Conservation (phyloP, 164 flowering plant species). For the Macadamia integrifolia region DNA sequence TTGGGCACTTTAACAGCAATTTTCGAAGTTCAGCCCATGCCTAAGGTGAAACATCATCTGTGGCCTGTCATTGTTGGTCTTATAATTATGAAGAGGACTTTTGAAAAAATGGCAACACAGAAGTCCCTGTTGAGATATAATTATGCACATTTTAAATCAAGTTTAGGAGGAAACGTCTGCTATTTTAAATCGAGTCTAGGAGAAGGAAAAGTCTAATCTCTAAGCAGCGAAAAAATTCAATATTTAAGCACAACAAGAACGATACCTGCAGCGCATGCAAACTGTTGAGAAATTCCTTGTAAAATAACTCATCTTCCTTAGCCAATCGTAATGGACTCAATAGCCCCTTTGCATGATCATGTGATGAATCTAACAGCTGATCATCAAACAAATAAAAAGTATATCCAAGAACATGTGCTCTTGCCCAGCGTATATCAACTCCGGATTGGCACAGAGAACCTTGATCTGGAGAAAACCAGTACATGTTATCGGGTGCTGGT, state of each 20-base stretch:
- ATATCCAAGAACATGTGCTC: constrained; percentile 60
- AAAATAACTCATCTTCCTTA: constrained; percentile 41
- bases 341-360: constrained; percentile 35
- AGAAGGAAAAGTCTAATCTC: neutral
- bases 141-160: too few species aligned
- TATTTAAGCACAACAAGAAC: neutral
- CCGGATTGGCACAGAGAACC: constrained; percentile 34
- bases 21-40: too few species aligned
- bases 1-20: too few species aligned
- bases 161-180: too few species aligned
- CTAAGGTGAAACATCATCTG: too few species aligned
- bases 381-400: constrained; percentile 32
- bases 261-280: constrained; percentile 90
- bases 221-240: neutral
- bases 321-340: constrained; percentile 43
- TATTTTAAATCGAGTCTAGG: too few species aligned
- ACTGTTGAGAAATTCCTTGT: constrained; percentile 52
- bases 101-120: too few species aligned
- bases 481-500: constrained; percentile 79
- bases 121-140: too few species aligned
- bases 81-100: too few species aligned
- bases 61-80: too few species aligned
- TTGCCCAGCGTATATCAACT: constrained; percentile 72
- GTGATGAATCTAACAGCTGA: constrained; percentile 17
- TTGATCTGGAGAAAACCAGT: constrained; percentile 72